phyloP scores from a whole-genome alignment of 352 stramenopile genomes.

The Nothophytophthora sp. region DNA sequence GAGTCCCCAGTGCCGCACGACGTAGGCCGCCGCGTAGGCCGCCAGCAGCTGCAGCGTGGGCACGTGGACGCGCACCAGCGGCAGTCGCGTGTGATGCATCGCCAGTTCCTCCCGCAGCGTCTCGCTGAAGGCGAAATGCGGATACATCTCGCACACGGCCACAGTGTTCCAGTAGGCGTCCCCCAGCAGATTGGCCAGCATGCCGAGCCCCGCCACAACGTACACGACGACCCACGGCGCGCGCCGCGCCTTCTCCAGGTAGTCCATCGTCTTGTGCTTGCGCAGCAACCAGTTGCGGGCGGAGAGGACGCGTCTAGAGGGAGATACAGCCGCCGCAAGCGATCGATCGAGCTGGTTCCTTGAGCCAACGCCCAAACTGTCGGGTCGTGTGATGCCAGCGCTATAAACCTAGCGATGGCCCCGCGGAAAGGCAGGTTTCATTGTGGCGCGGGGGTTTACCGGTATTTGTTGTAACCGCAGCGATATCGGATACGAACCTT shows the following conservation, averaged over 20 bases:
- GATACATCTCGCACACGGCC: conserved; percentile 62
- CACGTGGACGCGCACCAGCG: conserved; percentile 38
- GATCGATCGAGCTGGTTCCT: not conserved
- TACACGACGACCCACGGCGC: conserved; percentile 50
- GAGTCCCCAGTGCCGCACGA: conserved; percentile 34
- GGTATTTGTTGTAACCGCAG: too few species aligned
- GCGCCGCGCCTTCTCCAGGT: conserved; percentile 18
- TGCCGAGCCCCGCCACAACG: conserved; percentile 31
- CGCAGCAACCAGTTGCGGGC: not conserved
- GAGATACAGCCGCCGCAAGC: not conserved
- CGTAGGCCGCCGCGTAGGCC: conserved; percentile 27
- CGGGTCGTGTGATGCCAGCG: too few species aligned
- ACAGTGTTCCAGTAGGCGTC: conserved; percentile 45
- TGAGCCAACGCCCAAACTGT: too few species aligned
- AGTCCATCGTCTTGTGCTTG: conserved; percentile 10
- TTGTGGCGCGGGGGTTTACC: too few species aligned
- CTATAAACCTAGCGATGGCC: too few species aligned
- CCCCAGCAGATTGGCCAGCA: conserved; percentile 44
- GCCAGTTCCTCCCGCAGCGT: conserved; percentile 60
- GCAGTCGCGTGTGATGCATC: conserved; percentile 57
- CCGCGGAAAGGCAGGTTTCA: too few species aligned
- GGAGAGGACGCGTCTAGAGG: not conserved
- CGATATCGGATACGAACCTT: too few species aligned
- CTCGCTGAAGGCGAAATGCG: conserved; percentile 59
- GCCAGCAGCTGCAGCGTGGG: conserved; percentile 47